phyloP scores from a whole-genome alignment of 768 basidiomycete species.

The Mycena rosella region DNA sequence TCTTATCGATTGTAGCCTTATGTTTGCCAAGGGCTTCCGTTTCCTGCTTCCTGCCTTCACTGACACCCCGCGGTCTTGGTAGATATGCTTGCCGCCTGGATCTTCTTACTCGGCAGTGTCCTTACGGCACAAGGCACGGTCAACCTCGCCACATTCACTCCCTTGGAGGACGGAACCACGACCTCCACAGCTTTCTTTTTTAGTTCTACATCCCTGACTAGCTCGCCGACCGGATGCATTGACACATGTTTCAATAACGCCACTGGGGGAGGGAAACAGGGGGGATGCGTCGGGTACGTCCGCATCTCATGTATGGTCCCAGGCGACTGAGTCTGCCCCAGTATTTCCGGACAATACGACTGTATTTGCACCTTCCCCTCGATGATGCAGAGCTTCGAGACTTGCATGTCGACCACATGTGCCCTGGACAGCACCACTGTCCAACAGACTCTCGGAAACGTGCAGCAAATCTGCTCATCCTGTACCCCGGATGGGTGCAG shows the following conservation, averaged over 20 bases:
- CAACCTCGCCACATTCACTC: constrained; percentile 10
- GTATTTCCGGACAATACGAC: constrained; percentile 27
- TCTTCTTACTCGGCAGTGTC: too few relatives aligned
- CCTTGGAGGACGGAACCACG: not conserved
- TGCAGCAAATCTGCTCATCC: constrained; percentile 29
- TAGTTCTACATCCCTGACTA: not conserved
- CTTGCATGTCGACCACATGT: constrained; percentile 21
- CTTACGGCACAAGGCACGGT: too few relatives aligned
- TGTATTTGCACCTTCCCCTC: constrained; percentile 27
- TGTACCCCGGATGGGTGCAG: constrained; percentile 30
- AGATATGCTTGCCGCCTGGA: too few relatives aligned
- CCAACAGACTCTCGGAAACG: constrained; percentile 29
- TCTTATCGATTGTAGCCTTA: too few relatives aligned
- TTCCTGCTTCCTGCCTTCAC: too few relatives aligned
- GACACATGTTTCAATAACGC: constrained; percentile 33
- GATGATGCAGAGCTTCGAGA: constrained; percentile 21
- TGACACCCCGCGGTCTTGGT: too few relatives aligned
- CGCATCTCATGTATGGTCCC: not conserved
- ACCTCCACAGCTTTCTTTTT: not conserved
- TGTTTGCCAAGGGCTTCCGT: too few relatives aligned
- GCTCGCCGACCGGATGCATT: constrained; percentile 16
- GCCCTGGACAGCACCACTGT: constrained; percentile 7
- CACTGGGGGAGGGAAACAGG: constrained; percentile 24
- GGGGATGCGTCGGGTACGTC: constrained; percentile 21
- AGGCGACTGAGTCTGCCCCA: not conserved